A percentile compares a stretch with the other conserved stretches of the same genome.
These are phyloP conservation scores for Salix caprea DNA, from an alignment of 345 rosid species.

Conservation along the genomic window DNA sequence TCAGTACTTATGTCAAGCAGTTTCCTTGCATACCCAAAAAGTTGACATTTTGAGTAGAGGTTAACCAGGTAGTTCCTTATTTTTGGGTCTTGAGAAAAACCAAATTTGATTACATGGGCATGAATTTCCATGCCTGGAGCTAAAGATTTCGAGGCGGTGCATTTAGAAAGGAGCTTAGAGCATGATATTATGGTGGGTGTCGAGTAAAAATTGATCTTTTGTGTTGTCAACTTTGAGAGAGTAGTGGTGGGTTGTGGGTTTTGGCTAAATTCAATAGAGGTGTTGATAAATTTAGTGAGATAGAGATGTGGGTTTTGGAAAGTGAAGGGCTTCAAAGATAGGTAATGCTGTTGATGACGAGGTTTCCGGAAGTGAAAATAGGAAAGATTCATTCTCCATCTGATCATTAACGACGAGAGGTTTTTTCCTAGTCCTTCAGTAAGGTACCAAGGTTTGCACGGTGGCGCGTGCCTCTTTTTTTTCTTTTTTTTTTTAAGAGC, in stretches of 20 bases:
- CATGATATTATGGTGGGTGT: conserved; percentile 7
- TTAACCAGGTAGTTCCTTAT: conserved; percentile 32
- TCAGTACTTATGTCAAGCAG: conserved; percentile 56
- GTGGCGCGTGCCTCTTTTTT: too few species aligned
- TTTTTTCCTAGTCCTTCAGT: too few species aligned
- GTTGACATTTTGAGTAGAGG: conserved; percentile 33
- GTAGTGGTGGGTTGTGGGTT: not conserved
- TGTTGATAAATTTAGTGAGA: conserved; percentile 10
- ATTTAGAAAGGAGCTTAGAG: conserved; percentile 41
- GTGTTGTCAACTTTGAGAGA: not conserved
- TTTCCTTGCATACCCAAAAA: conserved; percentile 40
- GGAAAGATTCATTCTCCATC: conserved; percentile 3
- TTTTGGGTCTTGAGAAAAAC: conserved; percentile 28
- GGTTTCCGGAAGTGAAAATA: not conserved
- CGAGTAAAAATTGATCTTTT: not conserved
- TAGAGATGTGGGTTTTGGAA: not conserved
- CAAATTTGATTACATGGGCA: conserved; percentile 34
- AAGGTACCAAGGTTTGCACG: too few species aligned
- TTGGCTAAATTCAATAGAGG: conserved; percentile 6
- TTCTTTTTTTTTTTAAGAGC: too few species aligned
- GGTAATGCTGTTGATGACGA: conserved; percentile 23
- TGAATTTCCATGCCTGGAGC: conserved; percentile 38
- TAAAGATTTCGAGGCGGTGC: conserved; percentile 38
- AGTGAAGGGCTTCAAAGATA: conserved; percentile 13
- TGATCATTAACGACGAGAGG: conserved; percentile 7